Base-by-base conservation (phyloP, 768 basidiomycete species). In the Lentinula raphanica region DNA sequence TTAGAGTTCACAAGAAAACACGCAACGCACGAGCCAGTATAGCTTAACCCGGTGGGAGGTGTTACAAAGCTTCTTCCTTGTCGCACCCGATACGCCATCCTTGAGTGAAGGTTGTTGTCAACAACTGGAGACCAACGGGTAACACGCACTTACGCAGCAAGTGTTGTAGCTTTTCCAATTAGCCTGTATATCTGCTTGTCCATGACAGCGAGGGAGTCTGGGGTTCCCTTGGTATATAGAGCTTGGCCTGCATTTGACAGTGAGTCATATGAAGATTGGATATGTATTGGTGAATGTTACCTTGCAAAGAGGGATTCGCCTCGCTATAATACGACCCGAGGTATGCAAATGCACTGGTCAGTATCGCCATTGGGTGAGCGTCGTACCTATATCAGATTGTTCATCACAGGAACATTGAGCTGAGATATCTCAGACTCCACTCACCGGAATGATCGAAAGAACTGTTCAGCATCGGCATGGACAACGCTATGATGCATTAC, bases 1-100 rank as follows among this genome's bases (percentile, higher is more conserved):
- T n/a, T 23, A 12, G 6, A 35, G 8, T 63, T 62, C 38, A 40
- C 27, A n/a, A 31, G 11, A 11, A 5, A 51, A 28, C 44, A 15
- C 54, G 15, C 0, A 27, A 76, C 84, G 64, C 66, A 90, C 89
- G 89, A 88, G 69, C 85, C 92, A 3, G 92, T 84, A 64, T 94
- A 94, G 65, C 85, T 88, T 53, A 94, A 77, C 0, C 89, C 90
- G 0, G 85, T 83, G 5, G 92, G 92, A 3, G 94, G 92, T 0
- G 79, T 81, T 17, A 94, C 91, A 65, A 96, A 95, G 49, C 90
- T 85, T 58, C 94, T 81, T 35, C 94, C 94, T 74, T 93, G 92
- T 39, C 94, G 87, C 32, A 95, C 82, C 29, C 94, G 91, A 70
- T 94, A 96, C 0, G 94, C 93, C 92, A 95, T 94, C 2, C 88